Conservation (phyloP, 2,329 filamentous ascomycete species). For the Epichloe amarillans region DNA sequence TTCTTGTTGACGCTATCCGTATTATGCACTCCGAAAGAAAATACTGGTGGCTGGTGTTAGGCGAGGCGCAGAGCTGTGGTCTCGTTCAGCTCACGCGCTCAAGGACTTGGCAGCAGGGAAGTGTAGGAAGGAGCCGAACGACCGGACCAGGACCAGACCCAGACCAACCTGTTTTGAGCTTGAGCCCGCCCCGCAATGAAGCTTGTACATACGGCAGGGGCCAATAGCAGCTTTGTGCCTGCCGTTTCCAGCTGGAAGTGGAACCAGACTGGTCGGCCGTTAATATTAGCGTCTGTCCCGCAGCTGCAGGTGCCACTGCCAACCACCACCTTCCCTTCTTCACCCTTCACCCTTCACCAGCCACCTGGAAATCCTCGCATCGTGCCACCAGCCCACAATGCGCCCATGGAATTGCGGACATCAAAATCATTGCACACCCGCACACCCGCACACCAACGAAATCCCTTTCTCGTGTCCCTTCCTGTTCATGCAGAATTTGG, state of each 20-base stretch:
- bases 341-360: not conserved
- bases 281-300: not conserved
- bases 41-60: no score
- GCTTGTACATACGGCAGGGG: not conserved
- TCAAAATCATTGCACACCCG: conserved; percentile 1
- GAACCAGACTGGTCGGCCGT: not conserved
- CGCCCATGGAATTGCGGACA: not conserved
- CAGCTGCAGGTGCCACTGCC: not conserved
- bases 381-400: not conserved
- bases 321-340: conserved; percentile 3
- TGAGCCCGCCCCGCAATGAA: not conserved
- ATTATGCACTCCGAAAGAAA: no score
- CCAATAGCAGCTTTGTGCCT: not conserved
- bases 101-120: no score
- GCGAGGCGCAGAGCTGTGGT: no score
- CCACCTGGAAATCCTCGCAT: conserved; percentile 1
- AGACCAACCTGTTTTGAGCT: no score
- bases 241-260: not conserved
- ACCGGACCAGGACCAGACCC: no score
- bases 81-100: not conserved
- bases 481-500: not conserved
- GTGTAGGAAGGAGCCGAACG: no score
- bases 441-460: not conserved
- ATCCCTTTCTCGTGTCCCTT: not conserved
- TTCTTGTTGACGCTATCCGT: no score